These are phyloP conservation scores for Cocos nucifera DNA, from an alignment of 176 grass and related monocot genomes.

Conservation along the genomic window DNA sequence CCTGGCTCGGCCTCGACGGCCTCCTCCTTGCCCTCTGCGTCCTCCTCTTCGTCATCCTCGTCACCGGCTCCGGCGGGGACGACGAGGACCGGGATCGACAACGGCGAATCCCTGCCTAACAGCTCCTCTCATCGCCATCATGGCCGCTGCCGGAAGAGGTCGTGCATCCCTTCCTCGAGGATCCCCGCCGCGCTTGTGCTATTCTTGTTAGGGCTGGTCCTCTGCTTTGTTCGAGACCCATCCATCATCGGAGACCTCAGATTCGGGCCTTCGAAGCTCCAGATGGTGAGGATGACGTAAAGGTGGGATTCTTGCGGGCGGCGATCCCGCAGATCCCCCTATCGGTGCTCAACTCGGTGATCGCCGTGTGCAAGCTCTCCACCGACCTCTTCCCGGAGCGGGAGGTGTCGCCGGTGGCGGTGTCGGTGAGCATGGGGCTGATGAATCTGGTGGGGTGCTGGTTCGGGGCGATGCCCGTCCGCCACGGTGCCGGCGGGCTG, in stretches of 20 bases:
- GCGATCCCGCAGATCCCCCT: slow-evolving; percentile 82
- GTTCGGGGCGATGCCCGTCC: slow-evolving; percentile 95
- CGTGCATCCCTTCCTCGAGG: slow-evolving; percentile 19
- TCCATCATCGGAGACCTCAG: slow-evolving; percentile 48
- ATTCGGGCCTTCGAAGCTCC: slow-evolving; percentile 52
- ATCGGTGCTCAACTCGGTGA: slow-evolving; percentile 78
- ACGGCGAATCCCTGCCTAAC: neutral
- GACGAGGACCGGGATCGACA: slow-evolving; percentile 4
- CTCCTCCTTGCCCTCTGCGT: slow-evolving; percentile 55
- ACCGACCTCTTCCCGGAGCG: slow-evolving; percentile 71
- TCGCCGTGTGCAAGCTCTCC: slow-evolving; percentile 93
- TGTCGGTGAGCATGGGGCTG: slow-evolving; percentile 68
- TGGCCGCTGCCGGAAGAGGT: neutral
- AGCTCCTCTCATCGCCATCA: too few relatives aligned
- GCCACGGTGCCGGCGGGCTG: slow-evolving; percentile 72
- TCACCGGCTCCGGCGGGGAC: slow-evolving; percentile 59
- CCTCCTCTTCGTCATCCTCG: slow-evolving; percentile 62
- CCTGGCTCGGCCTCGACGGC: slow-evolving; percentile 63
- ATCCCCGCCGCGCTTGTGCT: slow-evolving; percentile 65
- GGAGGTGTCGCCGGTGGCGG: slow-evolving; percentile 44
- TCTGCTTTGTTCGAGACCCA: slow-evolving; percentile 71
- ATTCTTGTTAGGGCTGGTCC: slow-evolving; percentile 51
- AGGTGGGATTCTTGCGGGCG: slow-evolving; percentile 55
- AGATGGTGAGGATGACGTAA: slow-evolving; percentile 51
- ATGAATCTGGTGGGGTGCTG: slow-evolving; percentile 91